Base-by-base conservation (phyloP, 2,329 filamentous ascomycete species). In the Dichotomopilus funicola region DNA sequence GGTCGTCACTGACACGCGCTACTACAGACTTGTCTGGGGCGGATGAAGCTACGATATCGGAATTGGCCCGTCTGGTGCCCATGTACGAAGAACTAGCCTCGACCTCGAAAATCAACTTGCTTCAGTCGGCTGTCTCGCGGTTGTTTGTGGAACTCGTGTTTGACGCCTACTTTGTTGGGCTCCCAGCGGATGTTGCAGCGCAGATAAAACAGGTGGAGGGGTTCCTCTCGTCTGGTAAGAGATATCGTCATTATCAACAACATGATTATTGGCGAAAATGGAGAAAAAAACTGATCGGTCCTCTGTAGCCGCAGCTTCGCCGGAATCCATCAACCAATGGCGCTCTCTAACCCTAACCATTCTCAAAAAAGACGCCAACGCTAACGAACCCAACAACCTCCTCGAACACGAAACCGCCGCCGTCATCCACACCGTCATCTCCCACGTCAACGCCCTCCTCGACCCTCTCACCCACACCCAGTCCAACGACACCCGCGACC, bases 141-240 rank as follows among this genome's bases (percentile, higher is more conserved):
- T 72, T 85, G 42, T 65, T 88, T 46, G 79, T 86, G 46, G 80
- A 85, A 42, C 75, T 72, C 54, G 71, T 88, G 43, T 87, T 88
- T 63, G 71, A 76, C 38, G 71, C 77, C 44, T 86, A 87, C 66
- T 86, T 85, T 63, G 78, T 84, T 31, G 86, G 86, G 0, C 68
- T 87, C 9, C 74, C 81, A 0, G 69, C 71, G 12, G 77, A 81
- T n/a, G 75, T 80, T 60, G 76, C 77, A 10, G 65, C 67, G 19
- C 75, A 78, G 55, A 71, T 85, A 12, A 68, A 71, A n/a, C 69
- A 76, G 51, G 69, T 77, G 55, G 79, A 83, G 66, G 65, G 70
- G 4, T 70, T 76, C 5, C 64, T 82, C 40, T 67, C 64, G 7
- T 68, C 70, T 47, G 71, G 76, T 78, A 64, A 57, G 66, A 41